Percentiles rank a stretch among this genome's conserved stretches.
Conservation (phyloP, 2,329 filamentous ascomycete species). For the Catunica adiposa region DNA sequence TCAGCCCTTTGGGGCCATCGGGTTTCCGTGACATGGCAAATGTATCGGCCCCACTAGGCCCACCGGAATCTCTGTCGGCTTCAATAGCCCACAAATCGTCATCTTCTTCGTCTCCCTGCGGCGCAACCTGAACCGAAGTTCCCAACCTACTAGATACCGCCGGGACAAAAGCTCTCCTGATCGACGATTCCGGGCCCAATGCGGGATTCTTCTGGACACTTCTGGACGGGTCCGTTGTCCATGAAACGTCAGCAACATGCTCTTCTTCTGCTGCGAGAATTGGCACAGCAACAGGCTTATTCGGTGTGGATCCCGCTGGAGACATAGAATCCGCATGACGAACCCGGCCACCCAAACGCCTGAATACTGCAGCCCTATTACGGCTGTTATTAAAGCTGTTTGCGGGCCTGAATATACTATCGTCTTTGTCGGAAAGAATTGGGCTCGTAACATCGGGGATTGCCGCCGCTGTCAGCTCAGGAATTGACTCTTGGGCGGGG, state of each 20-base stretch:
- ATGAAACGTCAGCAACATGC: conserved; percentile 12
- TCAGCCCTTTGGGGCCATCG: conserved; percentile 16
- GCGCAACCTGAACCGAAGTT: conserved; percentile 2
- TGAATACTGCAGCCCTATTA: conserved; percentile 3
- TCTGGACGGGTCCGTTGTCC: conserved; percentile 12
- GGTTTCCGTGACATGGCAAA: background rate
- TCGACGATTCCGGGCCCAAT: background rate
- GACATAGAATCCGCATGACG: conserved; percentile 10
- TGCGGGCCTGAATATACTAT: conserved; percentile 7
- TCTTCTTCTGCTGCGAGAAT: conserved; percentile 13
- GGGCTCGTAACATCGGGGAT: conserved; percentile 11
- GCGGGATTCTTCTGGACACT: conserved; percentile 3
- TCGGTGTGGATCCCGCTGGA: conserved; percentile 6
- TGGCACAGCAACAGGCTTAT: conserved; percentile 1
- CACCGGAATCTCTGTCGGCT: conserved; percentile 31
- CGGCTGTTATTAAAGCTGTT: conserved; percentile 3
- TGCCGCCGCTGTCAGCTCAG: background rate
- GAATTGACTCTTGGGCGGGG: background rate
- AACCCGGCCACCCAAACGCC: conserved; percentile 11
- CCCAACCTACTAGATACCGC: background rate
- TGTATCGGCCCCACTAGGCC: conserved; percentile 12
- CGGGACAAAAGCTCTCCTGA: background rate
- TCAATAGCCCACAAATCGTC: conserved; percentile 42
- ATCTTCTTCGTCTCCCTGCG: conserved; percentile 13
- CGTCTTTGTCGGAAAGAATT: conserved; percentile 5